These are phyloP conservation scores for Austroboletus rostrupii DNA, from an alignment of 1,284 basidiomycete species.

Conservation along the genomic window DNA sequence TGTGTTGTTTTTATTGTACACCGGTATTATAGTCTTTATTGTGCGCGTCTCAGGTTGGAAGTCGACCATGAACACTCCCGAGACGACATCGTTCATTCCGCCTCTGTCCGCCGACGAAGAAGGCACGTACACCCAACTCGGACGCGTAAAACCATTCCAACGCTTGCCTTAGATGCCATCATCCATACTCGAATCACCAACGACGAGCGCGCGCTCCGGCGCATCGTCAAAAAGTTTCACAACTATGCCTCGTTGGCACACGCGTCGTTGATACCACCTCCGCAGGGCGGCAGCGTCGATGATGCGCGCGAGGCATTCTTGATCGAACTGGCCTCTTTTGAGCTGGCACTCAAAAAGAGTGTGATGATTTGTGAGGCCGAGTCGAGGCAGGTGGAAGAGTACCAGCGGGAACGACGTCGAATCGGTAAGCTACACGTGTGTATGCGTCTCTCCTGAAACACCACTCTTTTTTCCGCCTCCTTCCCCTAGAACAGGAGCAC, in stretches of 20 bases:
- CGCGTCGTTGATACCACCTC: slow-evolving; percentile 40
- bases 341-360: slow-evolving; percentile 68
- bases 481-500: slow-evolving; percentile 60
- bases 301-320: slow-evolving; percentile 76
- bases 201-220: slow-evolving; percentile 67
- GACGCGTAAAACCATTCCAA: slow-evolving; percentile 15
- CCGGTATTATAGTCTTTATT: background rate
- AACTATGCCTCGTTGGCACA: slow-evolving; percentile 59
- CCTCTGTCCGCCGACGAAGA: slow-evolving; percentile 63
- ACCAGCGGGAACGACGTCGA: slow-evolving; percentile 61
- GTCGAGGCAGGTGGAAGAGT: slow-evolving; percentile 75
- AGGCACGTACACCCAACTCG: slow-evolving; percentile 38
- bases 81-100: slow-evolving; percentile 31
- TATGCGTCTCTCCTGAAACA: too few relatives aligned
- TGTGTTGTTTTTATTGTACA: background rate
- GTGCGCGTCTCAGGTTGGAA: slow-evolving; percentile 6
- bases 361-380: slow-evolving; percentile 79
- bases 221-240: slow-evolving; percentile 77
- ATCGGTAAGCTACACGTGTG: slow-evolving; percentile 49
- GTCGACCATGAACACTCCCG: slow-evolving; percentile 15
- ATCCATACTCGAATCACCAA: slow-evolving; percentile 75
- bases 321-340: slow-evolving; percentile 70
- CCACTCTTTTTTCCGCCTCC: background rate
- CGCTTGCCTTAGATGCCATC: slow-evolving; percentile 53
- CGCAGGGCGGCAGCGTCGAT: slow-evolving; percentile 41